A percentile compares a stretch with the other conserved stretches of the same genome.
These are phyloP conservation scores for Mycena olivaceomarginata DNA, from an alignment of 768 basidiomycete genomes.

Conservation along the genomic window DNA sequence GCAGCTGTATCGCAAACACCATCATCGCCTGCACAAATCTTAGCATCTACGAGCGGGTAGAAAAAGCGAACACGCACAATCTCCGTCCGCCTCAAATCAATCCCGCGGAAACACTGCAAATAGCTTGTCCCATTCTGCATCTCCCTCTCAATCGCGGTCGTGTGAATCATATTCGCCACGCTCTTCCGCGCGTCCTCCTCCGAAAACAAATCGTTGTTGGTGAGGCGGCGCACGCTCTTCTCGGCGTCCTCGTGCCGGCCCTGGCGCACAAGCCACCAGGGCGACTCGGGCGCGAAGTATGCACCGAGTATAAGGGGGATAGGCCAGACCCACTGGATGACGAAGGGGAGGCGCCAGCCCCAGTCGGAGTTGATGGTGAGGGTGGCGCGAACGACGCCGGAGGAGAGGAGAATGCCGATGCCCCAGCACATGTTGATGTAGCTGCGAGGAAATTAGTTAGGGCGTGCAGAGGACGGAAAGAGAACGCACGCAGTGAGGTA, in stretches of 20 bases:
- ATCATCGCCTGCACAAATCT: conserved; percentile 45
- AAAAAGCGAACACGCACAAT: conserved; percentile 35
- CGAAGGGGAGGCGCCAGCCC: conserved; percentile 49
- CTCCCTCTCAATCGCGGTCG: conserved; percentile 47
- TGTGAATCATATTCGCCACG: conserved; percentile 49
- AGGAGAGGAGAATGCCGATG: conserved; percentile 43
- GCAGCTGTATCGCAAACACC: conserved; percentile 50
- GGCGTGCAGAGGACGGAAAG: neutral
- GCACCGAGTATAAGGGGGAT: conserved; percentile 43
- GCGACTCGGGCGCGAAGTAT: conserved; percentile 44
- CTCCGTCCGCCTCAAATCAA: conserved; percentile 47
- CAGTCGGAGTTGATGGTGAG: conserved; percentile 46
- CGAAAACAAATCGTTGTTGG: conserved; percentile 38
- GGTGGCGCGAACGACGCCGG: conserved; percentile 46
- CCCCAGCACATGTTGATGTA: conserved; percentile 52
- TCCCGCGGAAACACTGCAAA: conserved; percentile 45
- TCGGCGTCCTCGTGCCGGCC: conserved; percentile 46
- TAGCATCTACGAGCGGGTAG: neutral
- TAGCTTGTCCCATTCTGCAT: conserved; percentile 46
- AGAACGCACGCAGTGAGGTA: conserved; percentile 44
- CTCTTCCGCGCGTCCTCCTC: conserved; percentile 41
- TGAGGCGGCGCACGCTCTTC: conserved; percentile 40
- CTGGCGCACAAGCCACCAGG: conserved; percentile 50
- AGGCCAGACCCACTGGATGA: conserved; percentile 50
- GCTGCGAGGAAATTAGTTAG: neutral